Conservation (phyloP, 2,329 filamentous ascomycete species). For the Fusarium multiceps region DNA sequence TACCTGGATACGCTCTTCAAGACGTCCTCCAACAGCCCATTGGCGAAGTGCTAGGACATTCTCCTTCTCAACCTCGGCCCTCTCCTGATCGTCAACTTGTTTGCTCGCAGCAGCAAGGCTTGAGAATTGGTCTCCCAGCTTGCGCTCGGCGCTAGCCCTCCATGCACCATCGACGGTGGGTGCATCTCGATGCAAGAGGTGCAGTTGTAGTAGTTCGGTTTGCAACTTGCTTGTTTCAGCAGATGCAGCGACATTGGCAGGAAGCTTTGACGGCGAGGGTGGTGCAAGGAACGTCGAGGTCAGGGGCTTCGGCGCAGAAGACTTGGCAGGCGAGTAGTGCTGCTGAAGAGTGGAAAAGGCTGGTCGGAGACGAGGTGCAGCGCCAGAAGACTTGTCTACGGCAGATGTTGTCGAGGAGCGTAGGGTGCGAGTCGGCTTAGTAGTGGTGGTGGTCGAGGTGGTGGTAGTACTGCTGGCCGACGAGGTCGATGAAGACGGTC, state of each 20-base stretch:
- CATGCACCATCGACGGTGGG: slow-evolving; percentile 59
- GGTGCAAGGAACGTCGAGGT: slow-evolving; percentile 68
- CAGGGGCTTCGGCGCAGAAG: slow-evolving; percentile 69
- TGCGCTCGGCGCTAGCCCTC: slow-evolving; percentile 65
- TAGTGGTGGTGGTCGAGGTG: slow-evolving; percentile 31
- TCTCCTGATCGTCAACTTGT: slow-evolving; percentile 53
- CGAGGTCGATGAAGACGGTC: slow-evolving; percentile 47
- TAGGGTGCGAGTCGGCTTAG: slow-evolving; percentile 28
- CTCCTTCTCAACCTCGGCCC: slow-evolving; percentile 58
- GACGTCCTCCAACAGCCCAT: slow-evolving; percentile 58
- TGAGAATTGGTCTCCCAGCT: slow-evolving; percentile 60
- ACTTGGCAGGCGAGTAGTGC: slow-evolving; percentile 74
- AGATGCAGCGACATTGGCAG: slow-evolving; percentile 68
- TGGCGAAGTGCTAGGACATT: slow-evolving; percentile 64
- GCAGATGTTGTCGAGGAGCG: slow-evolving; percentile 27
- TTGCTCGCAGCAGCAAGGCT: slow-evolving; percentile 51
- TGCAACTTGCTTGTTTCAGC: slow-evolving; percentile 70
- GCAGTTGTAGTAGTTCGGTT: slow-evolving; percentile 73
- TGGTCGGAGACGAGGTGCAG: slow-evolving; percentile 58
- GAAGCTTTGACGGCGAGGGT: slow-evolving; percentile 70
- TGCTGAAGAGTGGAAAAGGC: slow-evolving; percentile 73
- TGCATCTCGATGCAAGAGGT: slow-evolving; percentile 70
- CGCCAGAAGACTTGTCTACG: slow-evolving; percentile 36
- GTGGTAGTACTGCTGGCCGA: slow-evolving; percentile 38
- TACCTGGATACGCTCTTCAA: slow-evolving; percentile 68